Base-by-base conservation (phyloP, 768 basidiomycete species). In the Leccinum longicurvipes region DNA sequence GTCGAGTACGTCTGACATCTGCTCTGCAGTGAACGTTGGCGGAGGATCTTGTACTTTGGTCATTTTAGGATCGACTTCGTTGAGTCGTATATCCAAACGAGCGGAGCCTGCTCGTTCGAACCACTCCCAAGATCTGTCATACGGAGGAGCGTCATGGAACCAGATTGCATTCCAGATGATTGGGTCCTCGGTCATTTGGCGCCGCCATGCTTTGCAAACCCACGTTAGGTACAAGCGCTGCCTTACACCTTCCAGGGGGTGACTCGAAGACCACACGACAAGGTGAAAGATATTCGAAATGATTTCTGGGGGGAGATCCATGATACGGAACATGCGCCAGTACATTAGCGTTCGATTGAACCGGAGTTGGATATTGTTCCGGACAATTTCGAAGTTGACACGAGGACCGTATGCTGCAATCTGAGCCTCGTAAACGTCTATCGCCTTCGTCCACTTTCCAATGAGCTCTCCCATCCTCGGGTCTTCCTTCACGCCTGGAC, bases 141-240 rank as follows among this genome's bases (percentile, higher is more conserved):
- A 83, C 14, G 78, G 73, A 47, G 80, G 74, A 14, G 61, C 53
- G 41, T 85, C 82, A 48, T 76, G 75, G 65, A 88, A 85, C 80
- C 80, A 85, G 54, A 90, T 76, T 17, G 82, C 80, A 61, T 79
- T 86, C 85, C 85, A 87, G 28, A 86, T 57, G 17, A 78, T 81
- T 1, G 75, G 62, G 60, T 86, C 81, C 21, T 66, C 67, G 31
- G 80, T 67, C 51, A 79, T 78, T 17, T 79, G 65, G 29, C 67
- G 67, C 51, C 85, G 77, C 84, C 85, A 85, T 39, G 70, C 71
- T 52, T 69, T 73, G 63, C 85, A 89, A 19, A 82, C 79, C 77
- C 80, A 83, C 9, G 85, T 84, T 55, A 89, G 64, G 49, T 63
- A 65, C 31, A 83, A 64, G 48, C 85, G 83, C 41, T 64, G 60